Evolutionary conservation across 805 yeast species (phyloP), one percentile per base, ranked within the genome.

Genomic region (Metahyphopichia silvanorum): DNA sequence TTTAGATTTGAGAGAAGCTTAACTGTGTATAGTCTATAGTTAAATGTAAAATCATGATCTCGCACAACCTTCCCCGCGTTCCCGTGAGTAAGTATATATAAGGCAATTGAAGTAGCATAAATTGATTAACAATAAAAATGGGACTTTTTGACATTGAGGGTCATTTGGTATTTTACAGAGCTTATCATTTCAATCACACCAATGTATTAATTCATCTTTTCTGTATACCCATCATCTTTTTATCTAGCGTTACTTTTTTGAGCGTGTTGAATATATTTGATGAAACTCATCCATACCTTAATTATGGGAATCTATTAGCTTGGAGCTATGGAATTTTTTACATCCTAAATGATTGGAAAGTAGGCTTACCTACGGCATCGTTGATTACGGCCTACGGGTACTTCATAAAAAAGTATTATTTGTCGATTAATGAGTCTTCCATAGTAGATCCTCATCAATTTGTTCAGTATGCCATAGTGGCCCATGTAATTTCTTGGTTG

Each of bases 151-250:
- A 65, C 35, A 48, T 66, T 21, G 57, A 56, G 23, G 51, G 45
- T 16, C 73, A 66, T 28, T 56, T 66, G 35, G 60, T 59, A 18
- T 63, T 66, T 39, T 66, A 66, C 46, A 66, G 74, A 49, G 55
- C 71, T 1, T 76, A 76, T 42, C 82, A 76, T 40, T 63, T 53
- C 40, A 55, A 71, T 51, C 63, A 77, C 43, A 62, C 59, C 2
- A 91, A 91, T 59, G 89, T 89, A 5, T 43, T 65, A 7, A 84
- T 91, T 41, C 98, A 91, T 51, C 55, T 83, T 28, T 54, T 76
- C 4, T 87, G 87, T 51, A 88, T 91, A 20, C 98, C 98, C 1
- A 56, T 77, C 14, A 88, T 91, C 31, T 63, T 85, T 19, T 57
- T 73, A 32, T 66, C 86, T 3, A 56, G 79, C 1, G 51, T 78